A percentile compares a stretch with the other conserved stretches of the same genome.
Conservation (phyloP, 495 filamentous ascomycete genomes). For the Neurospora pannonica region DNA sequence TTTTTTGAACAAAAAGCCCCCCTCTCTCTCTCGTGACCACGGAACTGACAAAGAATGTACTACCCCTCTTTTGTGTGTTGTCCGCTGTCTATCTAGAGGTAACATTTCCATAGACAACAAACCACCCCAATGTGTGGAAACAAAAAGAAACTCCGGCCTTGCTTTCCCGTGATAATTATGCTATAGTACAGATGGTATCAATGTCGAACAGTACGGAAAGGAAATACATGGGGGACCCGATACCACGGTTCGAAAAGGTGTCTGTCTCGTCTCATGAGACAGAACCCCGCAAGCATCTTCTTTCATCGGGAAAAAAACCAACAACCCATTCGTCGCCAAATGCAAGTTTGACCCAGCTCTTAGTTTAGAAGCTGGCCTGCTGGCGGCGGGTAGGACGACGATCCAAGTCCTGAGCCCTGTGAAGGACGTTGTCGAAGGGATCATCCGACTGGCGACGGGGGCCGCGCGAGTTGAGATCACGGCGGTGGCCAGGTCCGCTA, state of each 20-base stretch:
- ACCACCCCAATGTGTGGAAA: not conserved
- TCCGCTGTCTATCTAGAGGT: not conserved
- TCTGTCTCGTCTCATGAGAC: not conserved
- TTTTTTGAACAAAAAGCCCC: not conserved
- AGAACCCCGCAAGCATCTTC: not conserved
- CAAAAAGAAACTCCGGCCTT: not conserved
- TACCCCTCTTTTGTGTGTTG: not conserved
- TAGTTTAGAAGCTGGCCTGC: not conserved
- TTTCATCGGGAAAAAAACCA: not conserved
- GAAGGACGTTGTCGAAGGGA: not conserved
- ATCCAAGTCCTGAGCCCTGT: not conserved
- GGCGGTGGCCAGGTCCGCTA: not conserved
- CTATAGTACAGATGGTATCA: constrained; percentile 1
- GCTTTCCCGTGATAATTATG: not conserved
- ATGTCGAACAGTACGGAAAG: not conserved
- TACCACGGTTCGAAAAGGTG: not conserved
- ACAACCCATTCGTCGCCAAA: not conserved
- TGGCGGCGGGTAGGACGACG: not conserved
- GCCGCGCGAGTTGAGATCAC: not conserved
- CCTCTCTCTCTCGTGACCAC: not conserved
- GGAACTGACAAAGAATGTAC: not conserved
- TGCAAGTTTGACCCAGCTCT: not conserved
- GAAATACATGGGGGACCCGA: not conserved
- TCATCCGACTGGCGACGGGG: not conserved
- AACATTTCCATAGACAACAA: not conserved